A percentile compares a stretch with the other conserved stretches of the same genome.
phyloP scores from a whole-genome alignment of 2,329 filamentous ascomycete species.

The Colletotrichum destructivum region DNA sequence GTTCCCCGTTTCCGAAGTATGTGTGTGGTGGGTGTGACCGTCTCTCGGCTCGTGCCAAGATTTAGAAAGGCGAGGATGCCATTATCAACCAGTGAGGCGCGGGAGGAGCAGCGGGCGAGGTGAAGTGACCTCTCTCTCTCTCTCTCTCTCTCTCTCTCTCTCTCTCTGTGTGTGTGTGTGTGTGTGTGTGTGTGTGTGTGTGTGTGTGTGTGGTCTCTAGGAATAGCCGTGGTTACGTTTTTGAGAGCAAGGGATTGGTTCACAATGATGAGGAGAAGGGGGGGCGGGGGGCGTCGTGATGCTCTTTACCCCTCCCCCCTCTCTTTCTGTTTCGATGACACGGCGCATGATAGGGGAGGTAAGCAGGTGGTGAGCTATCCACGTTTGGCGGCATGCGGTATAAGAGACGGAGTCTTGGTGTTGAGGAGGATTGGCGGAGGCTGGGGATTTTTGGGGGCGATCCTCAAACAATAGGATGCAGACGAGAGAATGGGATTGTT shows the following conservation, averaged over 20 bases:
- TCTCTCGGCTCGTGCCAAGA: neutral
- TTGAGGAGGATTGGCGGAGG: neutral
- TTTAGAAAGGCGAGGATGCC: neutral
- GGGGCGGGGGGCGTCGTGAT: neutral
- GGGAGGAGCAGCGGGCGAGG: neutral
- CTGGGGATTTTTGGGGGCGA: neutral
- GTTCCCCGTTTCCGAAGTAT: conserved; percentile 14
- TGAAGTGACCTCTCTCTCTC: no score
- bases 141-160: no score
- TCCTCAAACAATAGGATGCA: neutral
- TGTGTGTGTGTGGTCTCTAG: conserved; percentile 1
- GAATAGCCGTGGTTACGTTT: neutral
- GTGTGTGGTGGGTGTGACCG: neutral
- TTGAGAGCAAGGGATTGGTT: conserved; percentile 8
- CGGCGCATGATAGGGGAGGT: neutral
- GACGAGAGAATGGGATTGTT: conserved; percentile 8
- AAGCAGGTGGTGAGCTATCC: neutral
- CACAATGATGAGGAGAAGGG: neutral
- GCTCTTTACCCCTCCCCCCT: neutral
- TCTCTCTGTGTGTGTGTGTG: no score
- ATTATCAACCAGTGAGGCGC: conserved; percentile 13
- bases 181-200: neutral
- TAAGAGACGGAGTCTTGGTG: neutral
- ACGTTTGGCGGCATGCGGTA: conserved; percentile 6
- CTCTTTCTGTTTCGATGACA: neutral